Evolutionary conservation across 2,329 filamentous ascomycete species (phyloP).

Genomic region (Venturia oleaginea): DNA sequence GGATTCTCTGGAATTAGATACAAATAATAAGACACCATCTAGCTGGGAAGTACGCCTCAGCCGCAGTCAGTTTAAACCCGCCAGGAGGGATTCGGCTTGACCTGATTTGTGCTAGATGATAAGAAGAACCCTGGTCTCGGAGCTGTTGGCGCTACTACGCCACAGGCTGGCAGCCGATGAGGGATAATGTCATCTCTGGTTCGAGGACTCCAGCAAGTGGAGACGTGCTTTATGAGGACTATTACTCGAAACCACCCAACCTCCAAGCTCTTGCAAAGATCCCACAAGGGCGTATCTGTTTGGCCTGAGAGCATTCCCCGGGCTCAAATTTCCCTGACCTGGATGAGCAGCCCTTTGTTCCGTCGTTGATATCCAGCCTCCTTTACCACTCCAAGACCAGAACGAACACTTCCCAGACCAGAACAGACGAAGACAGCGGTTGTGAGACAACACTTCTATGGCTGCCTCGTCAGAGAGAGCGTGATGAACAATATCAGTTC

Average conservation of each 20-base stretch:
- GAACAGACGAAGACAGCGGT: background rate
- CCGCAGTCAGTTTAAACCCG: background rate
- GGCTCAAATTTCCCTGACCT: background rate
- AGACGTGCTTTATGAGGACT: background rate
- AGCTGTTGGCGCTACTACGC: background rate
- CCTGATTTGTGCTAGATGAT: conserved; percentile 5
- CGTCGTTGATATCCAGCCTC: conserved; percentile 4
- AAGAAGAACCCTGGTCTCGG: conserved; percentile 2
- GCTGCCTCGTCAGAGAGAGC: conserved; percentile 4
- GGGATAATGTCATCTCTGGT: background rate
- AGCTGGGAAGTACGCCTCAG: background rate
- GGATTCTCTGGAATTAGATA: background rate
- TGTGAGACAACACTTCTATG: background rate
- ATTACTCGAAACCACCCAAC: background rate
- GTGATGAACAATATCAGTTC: conserved; percentile 8
- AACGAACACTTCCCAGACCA: background rate
- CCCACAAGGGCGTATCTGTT: background rate
- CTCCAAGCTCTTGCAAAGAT: background rate
- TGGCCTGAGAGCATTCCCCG: background rate
- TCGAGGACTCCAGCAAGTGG: background rate
- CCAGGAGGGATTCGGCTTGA: background rate
- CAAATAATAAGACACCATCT: background rate
- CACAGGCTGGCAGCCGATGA: background rate
- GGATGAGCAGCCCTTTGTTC: background rate
- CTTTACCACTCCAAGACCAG: background rate